phyloP scores from a whole-genome alignment of 495 filamentous ascomycete species.

The Hypoxylon fragiforme region DNA sequence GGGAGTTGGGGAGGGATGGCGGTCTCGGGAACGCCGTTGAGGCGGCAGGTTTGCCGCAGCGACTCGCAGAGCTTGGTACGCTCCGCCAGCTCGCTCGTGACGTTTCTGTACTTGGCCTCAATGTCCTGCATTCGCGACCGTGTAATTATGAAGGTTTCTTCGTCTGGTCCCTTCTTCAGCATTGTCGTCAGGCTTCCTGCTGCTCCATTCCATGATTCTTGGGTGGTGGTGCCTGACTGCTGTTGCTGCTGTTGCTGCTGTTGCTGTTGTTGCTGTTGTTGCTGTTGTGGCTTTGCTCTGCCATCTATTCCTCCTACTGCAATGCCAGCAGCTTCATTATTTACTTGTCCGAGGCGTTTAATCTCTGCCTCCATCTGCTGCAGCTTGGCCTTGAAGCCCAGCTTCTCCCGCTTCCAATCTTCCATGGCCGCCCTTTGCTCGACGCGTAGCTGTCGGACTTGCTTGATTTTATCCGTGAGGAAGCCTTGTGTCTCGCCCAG shows the following conservation, averaged over 20 bases:
- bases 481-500: slow-evolving; percentile 34
- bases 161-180: neutral
- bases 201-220: no score
- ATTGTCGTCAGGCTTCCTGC: neutral
- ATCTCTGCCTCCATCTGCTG: slow-evolving; percentile 27
- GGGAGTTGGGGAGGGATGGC: neutral
- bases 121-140: slow-evolving; percentile 20
- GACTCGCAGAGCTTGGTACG: slow-evolving; percentile 24
- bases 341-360: slow-evolving; percentile 7
- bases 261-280: no score
- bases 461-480: slow-evolving; percentile 24
- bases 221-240: no score
- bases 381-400: slow-evolving; percentile 10
- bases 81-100: slow-evolving; percentile 15
- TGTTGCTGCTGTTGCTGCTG: no score
- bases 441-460: slow-evolving; percentile 25
- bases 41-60: slow-evolving; percentile 16
- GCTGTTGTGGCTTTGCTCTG: neutral
- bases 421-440: slow-evolving; percentile 3
- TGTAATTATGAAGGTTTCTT: slow-evolving; percentile 17
- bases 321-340: neutral
- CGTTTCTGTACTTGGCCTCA: slow-evolving; percentile 15
- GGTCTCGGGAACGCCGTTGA: neutral
- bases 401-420: slow-evolving; percentile 28
- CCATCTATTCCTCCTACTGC: neutral